These are phyloP conservation scores for Straminergon stramineum DNA, from an alignment of 225 moss, liverwort and hornwort genomes.

Conservation along the genomic window DNA sequence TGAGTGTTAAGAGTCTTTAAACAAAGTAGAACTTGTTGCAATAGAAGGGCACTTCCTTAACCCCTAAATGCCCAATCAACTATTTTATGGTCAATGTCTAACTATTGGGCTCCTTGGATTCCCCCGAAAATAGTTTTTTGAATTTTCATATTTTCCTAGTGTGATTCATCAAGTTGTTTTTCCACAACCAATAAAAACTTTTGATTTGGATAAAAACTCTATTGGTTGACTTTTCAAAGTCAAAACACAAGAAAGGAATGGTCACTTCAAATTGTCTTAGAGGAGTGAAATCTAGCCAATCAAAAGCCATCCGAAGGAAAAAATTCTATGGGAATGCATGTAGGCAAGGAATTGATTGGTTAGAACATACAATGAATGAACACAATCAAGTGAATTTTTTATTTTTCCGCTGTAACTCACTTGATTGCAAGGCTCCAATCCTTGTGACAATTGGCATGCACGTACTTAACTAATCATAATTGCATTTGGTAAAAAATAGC, in stretches of 20 bases:
- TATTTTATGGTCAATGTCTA: background rate
- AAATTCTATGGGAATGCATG: background rate
- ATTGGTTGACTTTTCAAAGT: background rate
- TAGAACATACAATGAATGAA: background rate
- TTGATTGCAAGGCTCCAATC: background rate
- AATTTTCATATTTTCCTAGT: background rate
- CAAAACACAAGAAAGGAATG: background rate
- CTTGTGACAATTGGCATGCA: background rate
- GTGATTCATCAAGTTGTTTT: background rate
- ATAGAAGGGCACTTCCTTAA: background rate
- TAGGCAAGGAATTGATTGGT: background rate
- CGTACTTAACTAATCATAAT: background rate
- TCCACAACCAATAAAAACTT: accelerated
- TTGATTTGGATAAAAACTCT: background rate
- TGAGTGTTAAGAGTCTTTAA: background rate
- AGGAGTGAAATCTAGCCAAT: background rate
- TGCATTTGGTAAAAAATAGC: background rate
- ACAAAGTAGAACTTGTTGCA: background rate
- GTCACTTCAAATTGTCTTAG: background rate
- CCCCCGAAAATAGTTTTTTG: background rate
- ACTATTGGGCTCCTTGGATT: accelerated
- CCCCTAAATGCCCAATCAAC: background rate
- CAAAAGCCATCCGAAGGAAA: background rate
- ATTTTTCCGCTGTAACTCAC: background rate
- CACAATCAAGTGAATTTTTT: background rate